Conservation (phyloP, 441 rosid species). For the Gossypium lobatum region DNA sequence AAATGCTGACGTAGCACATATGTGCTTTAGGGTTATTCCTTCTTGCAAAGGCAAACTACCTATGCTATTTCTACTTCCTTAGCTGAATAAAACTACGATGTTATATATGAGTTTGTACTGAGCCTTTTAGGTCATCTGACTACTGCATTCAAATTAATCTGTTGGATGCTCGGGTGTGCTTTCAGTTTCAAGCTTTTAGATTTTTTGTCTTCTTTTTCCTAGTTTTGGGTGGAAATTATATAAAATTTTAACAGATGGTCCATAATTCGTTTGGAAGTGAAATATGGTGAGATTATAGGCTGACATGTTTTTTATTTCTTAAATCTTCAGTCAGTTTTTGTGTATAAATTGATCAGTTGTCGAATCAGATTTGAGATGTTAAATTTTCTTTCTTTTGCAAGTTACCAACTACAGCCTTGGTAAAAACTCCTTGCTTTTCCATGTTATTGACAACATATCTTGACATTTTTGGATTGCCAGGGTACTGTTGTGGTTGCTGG, state of each 20-base stretch:
- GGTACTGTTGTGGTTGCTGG: conserved; percentile 93
- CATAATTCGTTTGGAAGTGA: background rate
- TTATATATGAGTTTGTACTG: background rate
- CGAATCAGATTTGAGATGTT: background rate
- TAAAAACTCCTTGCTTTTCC: conserved; percentile 7
- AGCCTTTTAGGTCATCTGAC: background rate
- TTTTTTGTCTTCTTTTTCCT: background rate
- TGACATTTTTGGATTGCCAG: conserved; percentile 46
- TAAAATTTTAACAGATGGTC: background rate
- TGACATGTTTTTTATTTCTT: background rate
- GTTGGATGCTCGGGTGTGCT: background rate
- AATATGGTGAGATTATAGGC: background rate
- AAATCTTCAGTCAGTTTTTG: background rate
- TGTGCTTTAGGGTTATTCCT: background rate
- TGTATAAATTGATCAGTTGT: background rate
- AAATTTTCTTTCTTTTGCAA: conserved; percentile 1
- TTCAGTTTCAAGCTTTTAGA: background rate
- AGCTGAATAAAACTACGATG: background rate
- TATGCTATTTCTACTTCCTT: background rate
- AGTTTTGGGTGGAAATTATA: background rate
- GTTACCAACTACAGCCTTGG: conserved; percentile 7
- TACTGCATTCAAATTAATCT: background rate
- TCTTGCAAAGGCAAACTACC: background rate
- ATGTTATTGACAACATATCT: conserved; percentile 6
- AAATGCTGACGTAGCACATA: background rate